Conservation (phyloP, 345 rosid genomes). For the Lepidium sativum region DNA sequence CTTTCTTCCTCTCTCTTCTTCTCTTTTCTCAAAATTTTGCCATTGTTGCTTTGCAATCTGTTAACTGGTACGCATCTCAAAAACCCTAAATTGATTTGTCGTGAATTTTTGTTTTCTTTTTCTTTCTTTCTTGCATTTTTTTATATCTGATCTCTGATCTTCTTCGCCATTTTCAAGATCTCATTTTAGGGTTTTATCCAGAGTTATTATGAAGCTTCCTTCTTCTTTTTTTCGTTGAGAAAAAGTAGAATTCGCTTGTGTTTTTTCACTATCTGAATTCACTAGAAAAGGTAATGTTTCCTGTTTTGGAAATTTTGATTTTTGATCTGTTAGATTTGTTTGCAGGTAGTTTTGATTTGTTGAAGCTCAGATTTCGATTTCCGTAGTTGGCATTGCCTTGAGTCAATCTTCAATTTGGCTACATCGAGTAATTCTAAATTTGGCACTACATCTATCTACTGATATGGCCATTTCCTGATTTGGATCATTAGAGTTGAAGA, state of each 20-base stretch:
- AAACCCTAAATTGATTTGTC: conserved; percentile 29
- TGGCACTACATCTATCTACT: conserved; percentile 4
- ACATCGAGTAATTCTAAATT: conserved; percentile 5
- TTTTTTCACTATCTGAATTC: conserved; percentile 5
- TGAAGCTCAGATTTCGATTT: conserved; percentile 3
- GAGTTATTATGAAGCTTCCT: conserved; percentile 8
- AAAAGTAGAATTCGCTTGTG: background rate
- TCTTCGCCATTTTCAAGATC: conserved; percentile 30
- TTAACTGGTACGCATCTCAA: conserved; percentile 32
- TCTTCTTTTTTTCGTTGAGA: background rate
- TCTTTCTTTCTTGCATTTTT: background rate
- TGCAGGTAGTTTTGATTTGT: conserved; percentile 31
- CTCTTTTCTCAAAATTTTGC: conserved; percentile 19
- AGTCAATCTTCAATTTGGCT: conserved; percentile 8
- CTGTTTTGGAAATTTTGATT: conserved; percentile 1
- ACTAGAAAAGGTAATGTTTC: conserved; percentile 7
- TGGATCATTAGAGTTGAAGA: conserved; percentile 23
- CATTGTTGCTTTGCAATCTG: conserved; percentile 24
- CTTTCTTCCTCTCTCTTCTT: background rate
- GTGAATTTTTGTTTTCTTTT: conserved; percentile 4
- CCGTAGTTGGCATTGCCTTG: conserved; percentile 21
- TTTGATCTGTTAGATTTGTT: conserved; percentile 28
- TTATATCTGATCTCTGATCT: conserved; percentile 24
- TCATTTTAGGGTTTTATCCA: conserved; percentile 16
- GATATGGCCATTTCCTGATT: conserved; percentile 6